Evolutionary conservation across 1,284 basidiomycete species (phyloP).

Genomic region (Ganoderma boninense): DNA sequence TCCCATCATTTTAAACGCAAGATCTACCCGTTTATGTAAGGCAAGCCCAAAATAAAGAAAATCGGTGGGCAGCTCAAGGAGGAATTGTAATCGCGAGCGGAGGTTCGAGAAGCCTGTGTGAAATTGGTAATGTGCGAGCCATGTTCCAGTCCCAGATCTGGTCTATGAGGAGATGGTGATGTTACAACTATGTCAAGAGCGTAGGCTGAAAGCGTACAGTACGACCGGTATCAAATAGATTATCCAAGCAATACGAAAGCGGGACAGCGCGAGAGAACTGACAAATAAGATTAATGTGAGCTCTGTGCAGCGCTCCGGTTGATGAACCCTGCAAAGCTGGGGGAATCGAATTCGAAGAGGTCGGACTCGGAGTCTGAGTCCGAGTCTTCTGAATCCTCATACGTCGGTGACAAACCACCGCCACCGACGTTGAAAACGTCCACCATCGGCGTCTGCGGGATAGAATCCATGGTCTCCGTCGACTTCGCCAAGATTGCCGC

Average conservation of each 20-base stretch:
- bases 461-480: conserved; percentile 61
- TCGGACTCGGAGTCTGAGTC: conserved; percentile 26
- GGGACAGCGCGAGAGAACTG: not conserved
- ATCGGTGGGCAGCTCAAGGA: no score
- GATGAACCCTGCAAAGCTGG: conserved; percentile 30
- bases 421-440: conserved; percentile 73
- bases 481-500: conserved; percentile 84
- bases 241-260: conserved; percentile 5
- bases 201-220: conserved; percentile 5
- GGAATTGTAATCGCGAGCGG: no score
- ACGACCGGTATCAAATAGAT: not conserved
- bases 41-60: no score
- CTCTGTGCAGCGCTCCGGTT: conserved; percentile 21
- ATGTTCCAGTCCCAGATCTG: not conserved
- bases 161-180: not conserved
- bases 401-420: conserved; percentile 39
- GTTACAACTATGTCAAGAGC: conserved; percentile 1
- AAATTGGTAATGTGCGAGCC: not conserved
- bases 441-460: conserved; percentile 79
- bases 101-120: no score
- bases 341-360: conserved; percentile 34
- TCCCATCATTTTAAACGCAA: no score
- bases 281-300: conserved; percentile 24
- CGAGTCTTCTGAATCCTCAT: conserved; percentile 31
- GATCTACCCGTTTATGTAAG: no score